A percentile compares a stretch with the other conserved stretches of the same genome.
These are phyloP conservation scores for Leccinum truebloodii DNA, from an alignment of 768 basidiomycete genomes.

Conservation along the genomic window DNA sequence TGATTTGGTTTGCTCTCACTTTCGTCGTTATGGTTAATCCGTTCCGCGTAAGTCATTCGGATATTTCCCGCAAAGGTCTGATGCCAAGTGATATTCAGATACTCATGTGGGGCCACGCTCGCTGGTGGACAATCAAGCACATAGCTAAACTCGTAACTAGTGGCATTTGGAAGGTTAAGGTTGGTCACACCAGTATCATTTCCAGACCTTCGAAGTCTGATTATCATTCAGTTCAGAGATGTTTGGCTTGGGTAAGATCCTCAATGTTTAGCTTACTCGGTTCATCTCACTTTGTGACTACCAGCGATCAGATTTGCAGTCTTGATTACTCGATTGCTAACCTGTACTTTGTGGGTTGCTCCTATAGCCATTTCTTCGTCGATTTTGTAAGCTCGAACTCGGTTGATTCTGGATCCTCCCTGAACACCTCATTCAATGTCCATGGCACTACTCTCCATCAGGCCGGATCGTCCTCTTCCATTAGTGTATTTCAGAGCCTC, in stretches of 20 bases:
- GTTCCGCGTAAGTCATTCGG: conserved; percentile 48
- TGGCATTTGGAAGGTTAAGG: conserved; percentile 76
- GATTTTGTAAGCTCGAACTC: not conserved
- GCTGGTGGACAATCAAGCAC: conserved; percentile 79
- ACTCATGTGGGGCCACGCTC: conserved; percentile 27
- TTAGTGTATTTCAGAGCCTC: not conserved
- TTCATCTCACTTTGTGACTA: not conserved
- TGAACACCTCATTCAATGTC: not conserved
- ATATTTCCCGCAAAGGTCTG: not conserved
- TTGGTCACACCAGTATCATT: conserved; percentile 27
- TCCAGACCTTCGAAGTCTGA: conserved; percentile 1
- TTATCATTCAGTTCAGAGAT: conserved; percentile 60
- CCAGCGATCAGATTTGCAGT: conserved; percentile 80
- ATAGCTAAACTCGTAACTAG: conserved; percentile 64
- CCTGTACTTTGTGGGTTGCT: conserved; percentile 71
- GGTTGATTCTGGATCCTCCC: not conserved
- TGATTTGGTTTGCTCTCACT: conserved; percentile 76
- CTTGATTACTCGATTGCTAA: conserved; percentile 72
- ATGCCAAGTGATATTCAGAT: conserved; percentile 46
- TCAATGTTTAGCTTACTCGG: not conserved
- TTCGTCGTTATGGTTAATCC: conserved; percentile 70
- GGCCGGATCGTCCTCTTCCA: not conserved
- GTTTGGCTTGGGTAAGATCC: conserved; percentile 80
- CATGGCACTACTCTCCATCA: not conserved
- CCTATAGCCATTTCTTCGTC: conserved; percentile 46